Conservation (phyloP, 306 rosid genomes). For the Acacia crassicarpa region DNA sequence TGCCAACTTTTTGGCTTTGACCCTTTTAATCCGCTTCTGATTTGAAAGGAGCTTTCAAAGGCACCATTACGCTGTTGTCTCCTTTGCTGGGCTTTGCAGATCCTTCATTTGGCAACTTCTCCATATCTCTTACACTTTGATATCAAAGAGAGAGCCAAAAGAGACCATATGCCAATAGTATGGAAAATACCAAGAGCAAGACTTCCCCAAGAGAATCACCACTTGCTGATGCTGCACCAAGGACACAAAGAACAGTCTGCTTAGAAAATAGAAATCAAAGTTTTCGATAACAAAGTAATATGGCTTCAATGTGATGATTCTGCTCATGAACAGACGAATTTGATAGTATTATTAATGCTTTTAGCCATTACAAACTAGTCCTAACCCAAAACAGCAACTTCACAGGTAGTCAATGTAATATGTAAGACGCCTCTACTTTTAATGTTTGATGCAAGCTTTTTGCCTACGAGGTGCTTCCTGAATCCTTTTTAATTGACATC, state of each 20-base stretch:
- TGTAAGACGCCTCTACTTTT: neutral
- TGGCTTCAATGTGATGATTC: neutral
- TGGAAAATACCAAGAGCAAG: conserved; percentile 43
- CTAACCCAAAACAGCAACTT: neutral
- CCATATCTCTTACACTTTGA: conserved; percentile 33
- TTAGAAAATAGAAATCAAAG: neutral
- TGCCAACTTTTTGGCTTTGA: conserved; percentile 81
- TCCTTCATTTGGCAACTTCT: conserved; percentile 41
- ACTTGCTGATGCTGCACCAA: conserved; percentile 54
- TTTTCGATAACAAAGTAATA: conserved; percentile 13
- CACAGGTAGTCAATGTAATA: neutral
- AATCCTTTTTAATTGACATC: neutral
- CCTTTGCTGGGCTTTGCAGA: conserved; percentile 36
- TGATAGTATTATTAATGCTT: neutral
- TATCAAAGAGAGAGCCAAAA: conserved; percentile 27
- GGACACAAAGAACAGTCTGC: neutral
- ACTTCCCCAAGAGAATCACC: conserved; percentile 35
- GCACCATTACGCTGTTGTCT: conserved; percentile 30
- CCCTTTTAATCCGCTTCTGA: conserved; percentile 44
- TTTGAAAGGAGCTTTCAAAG: conserved; percentile 24
- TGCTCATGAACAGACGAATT: neutral
- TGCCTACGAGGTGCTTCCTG: neutral
- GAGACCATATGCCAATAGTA: conserved; percentile 23
- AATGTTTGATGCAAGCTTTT: neutral
- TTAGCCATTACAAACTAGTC: neutral